Evolutionary conservation across 1,284 basidiomycete species (phyloP), one percentile per base, ranked within the genome.

Genomic region (Amylostereum chailletii): DNA sequence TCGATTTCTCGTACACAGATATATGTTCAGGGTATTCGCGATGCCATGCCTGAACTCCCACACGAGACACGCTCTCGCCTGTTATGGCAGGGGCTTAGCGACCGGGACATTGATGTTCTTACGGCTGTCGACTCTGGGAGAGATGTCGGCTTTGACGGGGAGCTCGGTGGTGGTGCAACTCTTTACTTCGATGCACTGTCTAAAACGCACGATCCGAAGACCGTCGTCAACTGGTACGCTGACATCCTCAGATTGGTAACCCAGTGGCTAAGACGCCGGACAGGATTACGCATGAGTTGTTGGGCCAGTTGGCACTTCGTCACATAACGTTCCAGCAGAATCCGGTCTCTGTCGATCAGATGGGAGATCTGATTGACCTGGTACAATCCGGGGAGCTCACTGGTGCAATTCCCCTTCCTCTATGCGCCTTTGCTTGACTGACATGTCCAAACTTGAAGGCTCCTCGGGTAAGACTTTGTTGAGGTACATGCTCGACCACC

Each of bases 281-380:
- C 52, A 94, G 92, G 91, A 79, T 94, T 65, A 84, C 81, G 5
- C 90, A 96, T 57, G 90, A 94, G 53, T 71, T 94, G 0, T 68
- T 94, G 5, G 90, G 90, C 0, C 82, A 88, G 56, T 71, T 95
- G 4, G 68, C 83, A 0, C 74, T 77, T 38, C 71, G 78, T 10
- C 74, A 73, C 36, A 70, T 79, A 58, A 68, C 71, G 0, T 91
- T 94, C 67, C 69, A 67, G 40, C 71, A 80, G 3, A 84, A 83
- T 44, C 69, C 80, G 0, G 60, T 94, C 26, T 72, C 81, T 0
- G 67, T 77, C 0, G 63, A 63, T 2, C 81, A 87, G 52, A 71
- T 98, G 62, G 85, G 87, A 2, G 78, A 86, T 52, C 67, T 98
- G 41, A 76, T 97, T 37, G 82, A 88, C 54, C 68, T 94, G 45